phyloP scores from a whole-genome alignment of 2,329 filamentous ascomycete species.

The Cryphonectria radicalis region DNA sequence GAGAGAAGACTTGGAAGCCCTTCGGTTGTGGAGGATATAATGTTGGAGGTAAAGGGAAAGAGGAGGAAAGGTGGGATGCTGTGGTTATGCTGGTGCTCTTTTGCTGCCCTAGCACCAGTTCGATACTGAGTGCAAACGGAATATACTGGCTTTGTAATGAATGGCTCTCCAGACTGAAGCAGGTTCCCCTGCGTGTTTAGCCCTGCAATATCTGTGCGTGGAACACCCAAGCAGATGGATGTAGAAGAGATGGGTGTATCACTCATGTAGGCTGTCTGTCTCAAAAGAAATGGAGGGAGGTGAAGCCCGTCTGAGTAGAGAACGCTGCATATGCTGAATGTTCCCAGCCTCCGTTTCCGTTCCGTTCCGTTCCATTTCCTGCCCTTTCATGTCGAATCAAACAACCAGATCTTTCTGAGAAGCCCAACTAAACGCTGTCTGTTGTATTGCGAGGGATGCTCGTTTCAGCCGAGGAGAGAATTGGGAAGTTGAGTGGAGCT shows the following conservation, averaged over 20 bases:
- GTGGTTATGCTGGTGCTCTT: too few relatives aligned
- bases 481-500: too few relatives aligned
- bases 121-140: too few relatives aligned
- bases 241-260: not conserved
- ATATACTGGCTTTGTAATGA: too few relatives aligned
- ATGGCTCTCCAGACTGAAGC: not conserved
- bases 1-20: too few relatives aligned
- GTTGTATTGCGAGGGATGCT: not conserved
- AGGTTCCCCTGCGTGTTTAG: not conserved
- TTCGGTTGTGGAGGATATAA: too few relatives aligned
- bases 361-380: too few relatives aligned
- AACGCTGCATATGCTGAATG: not conserved
- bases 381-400: not conserved
- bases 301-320: not conserved
- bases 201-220: not conserved
- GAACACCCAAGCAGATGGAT: not conserved
- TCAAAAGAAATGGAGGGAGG: not conserved
- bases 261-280: too few relatives aligned
- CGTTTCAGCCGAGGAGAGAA: not conserved
- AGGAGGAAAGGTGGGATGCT: too few relatives aligned
- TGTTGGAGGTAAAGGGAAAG: too few relatives aligned
- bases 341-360: not conserved
- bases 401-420: not conserved
- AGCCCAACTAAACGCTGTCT: not conserved
- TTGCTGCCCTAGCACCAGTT: too few relatives aligned